Evolutionary conservation across 768 basidiomycete species (phyloP).

Genomic region (Collybiopsis luxurians): DNA sequence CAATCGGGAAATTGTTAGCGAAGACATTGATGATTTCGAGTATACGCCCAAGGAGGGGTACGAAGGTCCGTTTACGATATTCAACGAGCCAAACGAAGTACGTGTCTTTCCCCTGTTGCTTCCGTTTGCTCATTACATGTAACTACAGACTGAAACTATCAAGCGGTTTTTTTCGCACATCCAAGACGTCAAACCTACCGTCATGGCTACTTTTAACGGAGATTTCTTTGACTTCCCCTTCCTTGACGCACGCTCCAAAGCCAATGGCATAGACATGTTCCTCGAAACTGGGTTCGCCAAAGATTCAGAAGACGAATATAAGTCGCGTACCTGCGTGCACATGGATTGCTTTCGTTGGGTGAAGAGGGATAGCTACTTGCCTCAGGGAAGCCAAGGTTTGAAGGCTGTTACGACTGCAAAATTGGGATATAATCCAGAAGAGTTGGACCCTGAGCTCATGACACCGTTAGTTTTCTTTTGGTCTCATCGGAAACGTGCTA

Average conservation of each 20-base stretch:
- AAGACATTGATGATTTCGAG: conserved; percentile 98
- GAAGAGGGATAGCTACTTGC: conserved; percentile 96
- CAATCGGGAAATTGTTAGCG: conserved; percentile 94
- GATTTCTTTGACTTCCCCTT: conserved; percentile 99
- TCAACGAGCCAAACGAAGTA: conserved; percentile 93
- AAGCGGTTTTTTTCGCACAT: conserved; percentile 92
- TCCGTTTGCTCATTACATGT: neutral
- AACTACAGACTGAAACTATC: conserved; percentile 71
- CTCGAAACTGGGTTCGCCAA: conserved; percentile 89
- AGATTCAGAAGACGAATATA: conserved; percentile 94
- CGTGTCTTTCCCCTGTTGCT: neutral
- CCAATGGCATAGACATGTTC: conserved; percentile 96
- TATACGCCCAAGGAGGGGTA: conserved; percentile 98
- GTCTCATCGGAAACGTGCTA: neutral
- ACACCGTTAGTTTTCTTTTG: conserved; percentile 76
- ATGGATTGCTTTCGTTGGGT: conserved; percentile 99
- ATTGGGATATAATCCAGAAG: conserved; percentile 94
- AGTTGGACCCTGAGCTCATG: conserved; percentile 98
- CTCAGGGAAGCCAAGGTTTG: conserved; percentile 96
- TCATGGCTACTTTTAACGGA: conserved; percentile 98
- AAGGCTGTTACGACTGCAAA: conserved; percentile 98
- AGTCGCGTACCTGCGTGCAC: conserved; percentile 87
- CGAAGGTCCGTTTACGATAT: conserved; percentile 93
- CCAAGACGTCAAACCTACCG: conserved; percentile 90
- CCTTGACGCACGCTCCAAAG: conserved; percentile 78